phyloP scores from a whole-genome alignment of 352 stramenopile species.

The Globisporangium rhizosaccharum region DNA sequence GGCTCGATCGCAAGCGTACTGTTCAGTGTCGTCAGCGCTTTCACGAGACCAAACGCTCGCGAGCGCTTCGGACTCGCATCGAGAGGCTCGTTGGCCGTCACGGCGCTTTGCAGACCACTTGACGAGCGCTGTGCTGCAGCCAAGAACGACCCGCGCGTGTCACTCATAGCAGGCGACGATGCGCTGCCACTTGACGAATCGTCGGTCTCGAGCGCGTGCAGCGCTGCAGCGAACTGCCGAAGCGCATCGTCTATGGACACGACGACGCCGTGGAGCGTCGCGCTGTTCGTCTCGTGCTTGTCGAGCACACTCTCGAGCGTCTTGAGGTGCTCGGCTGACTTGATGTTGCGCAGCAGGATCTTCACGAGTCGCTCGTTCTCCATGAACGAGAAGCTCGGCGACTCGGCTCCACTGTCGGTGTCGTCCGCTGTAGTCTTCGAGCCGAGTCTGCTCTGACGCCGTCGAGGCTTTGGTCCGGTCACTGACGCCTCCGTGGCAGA shows the following conservation, averaged over 20 bases:
- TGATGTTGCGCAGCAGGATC: slow-evolving; percentile 69
- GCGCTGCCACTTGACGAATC: background rate
- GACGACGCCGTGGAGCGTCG: slow-evolving; percentile 25
- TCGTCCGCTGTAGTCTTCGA: background rate
- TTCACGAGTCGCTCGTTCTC: slow-evolving; percentile 74
- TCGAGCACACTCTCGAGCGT: slow-evolving; percentile 41
- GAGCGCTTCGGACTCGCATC: background rate
- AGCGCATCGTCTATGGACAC: slow-evolving; percentile 28
- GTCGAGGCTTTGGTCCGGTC: slow-evolving; percentile 1
- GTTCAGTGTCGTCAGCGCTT: slow-evolving; percentile 25
- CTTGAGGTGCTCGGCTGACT: slow-evolving; percentile 43
- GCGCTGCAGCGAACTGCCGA: slow-evolving; percentile 14
- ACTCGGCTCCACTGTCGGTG: background rate
- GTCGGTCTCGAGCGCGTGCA: slow-evolving; percentile 11
- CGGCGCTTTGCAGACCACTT: background rate
- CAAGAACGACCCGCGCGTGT: slow-evolving; percentile 4
- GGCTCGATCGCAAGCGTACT: slow-evolving; percentile 11
- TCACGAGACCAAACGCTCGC: slow-evolving; percentile 6
- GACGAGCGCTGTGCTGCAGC: slow-evolving; percentile 5
- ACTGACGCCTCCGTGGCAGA: too few relatives aligned
- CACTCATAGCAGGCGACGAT: background rate
- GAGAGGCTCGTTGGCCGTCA: background rate
- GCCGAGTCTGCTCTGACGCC: slow-evolving; percentile 2
- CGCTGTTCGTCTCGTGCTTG: slow-evolving; percentile 37
- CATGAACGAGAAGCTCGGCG: slow-evolving; percentile 39